Percentiles rank a stretch among this genome's conserved stretches.
Evolutionary conservation across 1,284 basidiomycete genomes (phyloP).

Genomic region (Melampsora occidentalis): DNA sequence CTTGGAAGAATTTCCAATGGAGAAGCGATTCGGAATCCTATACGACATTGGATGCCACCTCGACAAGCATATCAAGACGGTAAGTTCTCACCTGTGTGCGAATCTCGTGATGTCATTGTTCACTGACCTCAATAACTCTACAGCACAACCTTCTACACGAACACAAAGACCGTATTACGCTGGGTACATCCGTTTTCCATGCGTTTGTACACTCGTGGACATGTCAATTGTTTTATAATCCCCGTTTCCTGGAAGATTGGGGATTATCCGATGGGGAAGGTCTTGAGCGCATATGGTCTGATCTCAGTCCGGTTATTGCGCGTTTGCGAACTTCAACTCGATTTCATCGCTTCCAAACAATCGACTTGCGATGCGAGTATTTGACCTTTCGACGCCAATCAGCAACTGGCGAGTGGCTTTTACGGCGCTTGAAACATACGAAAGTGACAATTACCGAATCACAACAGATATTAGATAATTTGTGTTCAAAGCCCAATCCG

Average conservation of each 20-base stretch:
- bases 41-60: constrained; percentile 30
- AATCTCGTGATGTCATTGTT: not conserved
- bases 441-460: too few relatives aligned
- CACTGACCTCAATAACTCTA: not conserved
- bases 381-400: too few relatives aligned
- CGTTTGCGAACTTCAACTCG: constrained; percentile 3
- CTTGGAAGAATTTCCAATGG: not conserved
- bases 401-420: too few relatives aligned
- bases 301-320: not conserved
- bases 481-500: too few relatives aligned
- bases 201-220: constrained; percentile 39
- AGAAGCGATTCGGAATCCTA: not conserved
- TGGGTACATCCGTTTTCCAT: constrained; percentile 31
- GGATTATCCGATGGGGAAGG: constrained; percentile 39
- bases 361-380: too few relatives aligned
- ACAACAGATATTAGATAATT: too few relatives aligned
- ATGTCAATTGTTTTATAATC: constrained; percentile 30
- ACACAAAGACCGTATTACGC: too few relatives aligned
- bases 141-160: too few relatives aligned
- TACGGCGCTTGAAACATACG: too few relatives aligned
- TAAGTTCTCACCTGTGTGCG: not conserved
- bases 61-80: constrained; percentile 17
- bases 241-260: not conserved
- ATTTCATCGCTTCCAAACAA: not conserved
- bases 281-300: constrained; percentile 29